Percentiles rank a stretch among this genome's conserved stretches.
Conservation (phyloP, 768 basidiomycete genomes). For the Imleria badia region DNA sequence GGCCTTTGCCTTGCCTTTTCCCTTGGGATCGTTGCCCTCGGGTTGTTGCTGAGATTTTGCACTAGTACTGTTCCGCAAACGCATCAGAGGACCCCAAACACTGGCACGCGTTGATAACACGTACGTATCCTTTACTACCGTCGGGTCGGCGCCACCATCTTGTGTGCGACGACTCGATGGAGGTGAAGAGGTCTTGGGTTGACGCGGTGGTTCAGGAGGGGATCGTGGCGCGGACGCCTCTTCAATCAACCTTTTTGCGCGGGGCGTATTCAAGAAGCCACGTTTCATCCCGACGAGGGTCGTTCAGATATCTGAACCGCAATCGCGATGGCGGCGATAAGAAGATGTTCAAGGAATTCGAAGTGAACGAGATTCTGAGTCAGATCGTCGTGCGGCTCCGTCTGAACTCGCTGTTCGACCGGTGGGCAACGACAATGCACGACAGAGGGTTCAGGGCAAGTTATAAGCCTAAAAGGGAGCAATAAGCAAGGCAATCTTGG, state of each 20-base stretch:
- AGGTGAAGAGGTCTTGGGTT: background rate
- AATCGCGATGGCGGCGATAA: too few species aligned
- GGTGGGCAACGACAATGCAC: too few species aligned
- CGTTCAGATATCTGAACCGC: background rate
- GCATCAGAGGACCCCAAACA: too few species aligned
- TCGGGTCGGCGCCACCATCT: background rate
- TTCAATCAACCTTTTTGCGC: constrained; percentile 10
- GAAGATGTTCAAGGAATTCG: too few species aligned
- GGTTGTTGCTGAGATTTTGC: background rate
- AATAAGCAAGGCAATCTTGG: too few species aligned
- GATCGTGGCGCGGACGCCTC: background rate
- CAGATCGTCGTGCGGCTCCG: too few species aligned
- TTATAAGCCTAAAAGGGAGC: too few species aligned
- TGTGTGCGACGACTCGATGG: background rate
- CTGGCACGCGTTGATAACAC: background rate
- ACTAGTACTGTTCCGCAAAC: background rate
- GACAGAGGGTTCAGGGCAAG: too few species aligned
- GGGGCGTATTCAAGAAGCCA: constrained; percentile 16
- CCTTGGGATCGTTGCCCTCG: background rate
- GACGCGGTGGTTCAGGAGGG: background rate
- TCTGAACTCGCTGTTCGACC: too few species aligned
- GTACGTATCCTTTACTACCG: too few species aligned
- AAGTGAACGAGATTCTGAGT: too few species aligned
- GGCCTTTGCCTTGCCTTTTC: background rate
- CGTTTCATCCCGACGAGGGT: constrained; percentile 18